Base-by-base conservation (phyloP, 2,329 filamentous ascomycete genomes). In the Penicillium vulpinum region DNA sequence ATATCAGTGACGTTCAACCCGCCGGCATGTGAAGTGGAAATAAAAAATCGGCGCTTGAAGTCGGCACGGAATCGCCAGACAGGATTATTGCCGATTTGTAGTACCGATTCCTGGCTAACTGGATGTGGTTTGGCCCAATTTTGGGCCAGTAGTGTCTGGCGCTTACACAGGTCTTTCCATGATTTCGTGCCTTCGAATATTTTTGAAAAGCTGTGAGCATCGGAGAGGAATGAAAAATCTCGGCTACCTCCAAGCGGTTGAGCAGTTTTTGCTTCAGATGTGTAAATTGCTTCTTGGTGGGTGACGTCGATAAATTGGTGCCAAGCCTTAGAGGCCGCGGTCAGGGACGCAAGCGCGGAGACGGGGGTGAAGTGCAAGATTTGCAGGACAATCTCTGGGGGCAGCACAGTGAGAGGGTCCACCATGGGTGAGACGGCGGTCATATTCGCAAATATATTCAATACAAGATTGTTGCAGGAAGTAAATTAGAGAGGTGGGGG, bases 61-160 rank as follows among this genome's bases (percentile, higher is more conserved):
- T 80, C 78, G 2, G 77, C 71, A 3, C 73, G 70, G 60, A 80
- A 80, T 1, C 78, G 72, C 78, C 78, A 81, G 33, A 80, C 69
- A 0, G 74, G 73, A 51, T 75, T 67, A 43, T 72, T 72, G 43
- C 74, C 73, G 26, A 78, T 66, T 47, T 79, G 74, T 18, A 80
- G 62, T 24, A 77, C 70, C 3, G 71, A 73, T 47, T 79, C 77
- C 22, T 68, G 70, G 15, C 69, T 73, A 5, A 68, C 58, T 0
- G 77, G 78, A 2, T 56, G 59, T 9, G 61, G 54, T 5, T 62
- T 52, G 16, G 65, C 63, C 78, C 77, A 80, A 35, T 77, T 78
- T 40, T 67, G 64, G 11, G 65, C 56, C 16, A 81, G 70, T 16
- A 77, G 61, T 1, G 68, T 73, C 63, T 76, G 73, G 4, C 75